Percentiles rank a stretch among this genome's conserved stretches.
Evolutionary conservation across 164 flowering plant species (phyloP).

Genomic region (Magnolia changhungtana): DNA sequence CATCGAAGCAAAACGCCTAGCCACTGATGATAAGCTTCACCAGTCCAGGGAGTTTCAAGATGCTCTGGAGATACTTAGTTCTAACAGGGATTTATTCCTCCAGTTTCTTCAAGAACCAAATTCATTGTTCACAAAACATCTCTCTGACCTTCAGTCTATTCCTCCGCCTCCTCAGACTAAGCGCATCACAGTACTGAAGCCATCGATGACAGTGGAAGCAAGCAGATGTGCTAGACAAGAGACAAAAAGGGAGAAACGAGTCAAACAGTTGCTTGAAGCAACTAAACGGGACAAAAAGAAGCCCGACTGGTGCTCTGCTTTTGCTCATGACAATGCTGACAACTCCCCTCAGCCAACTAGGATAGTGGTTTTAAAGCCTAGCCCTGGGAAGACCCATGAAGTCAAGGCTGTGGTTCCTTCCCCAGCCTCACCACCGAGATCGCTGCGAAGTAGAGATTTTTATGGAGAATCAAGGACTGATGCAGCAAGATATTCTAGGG

Average conservation of each 20-base stretch:
- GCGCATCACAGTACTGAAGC: constrained; percentile 83
- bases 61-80: constrained; percentile 76
- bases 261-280: constrained; percentile 27
- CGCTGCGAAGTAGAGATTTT: constrained; percentile 24
- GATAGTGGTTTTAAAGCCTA: constrained; percentile 59
- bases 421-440: constrained; percentile 41
- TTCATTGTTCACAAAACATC: constrained; percentile 54
- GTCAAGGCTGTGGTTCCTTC: constrained; percentile 47
- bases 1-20: constrained; percentile 73
- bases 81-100: constrained; percentile 72
- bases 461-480: constrained; percentile 42
- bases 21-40: constrained; percentile 68
- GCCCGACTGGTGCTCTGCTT: constrained; percentile 23
- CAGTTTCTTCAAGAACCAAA: constrained; percentile 83
- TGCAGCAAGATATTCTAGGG: constrained; percentile 49
- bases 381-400: constrained; percentile 53
- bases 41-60: constrained; percentile 87
- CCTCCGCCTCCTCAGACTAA: constrained; percentile 63
- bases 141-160: constrained; percentile 39
- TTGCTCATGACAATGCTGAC: constrained; percentile 27
- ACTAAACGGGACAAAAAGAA: constrained; percentile 35
- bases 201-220: constrained; percentile 53
- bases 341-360: constrained; percentile 42
- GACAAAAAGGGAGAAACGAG: constrained; percentile 33
- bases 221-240: constrained; percentile 26